Evolutionary conservation across 169 alveolate genomes (phyloP).

Genomic region (Neospora caninum): DNA sequence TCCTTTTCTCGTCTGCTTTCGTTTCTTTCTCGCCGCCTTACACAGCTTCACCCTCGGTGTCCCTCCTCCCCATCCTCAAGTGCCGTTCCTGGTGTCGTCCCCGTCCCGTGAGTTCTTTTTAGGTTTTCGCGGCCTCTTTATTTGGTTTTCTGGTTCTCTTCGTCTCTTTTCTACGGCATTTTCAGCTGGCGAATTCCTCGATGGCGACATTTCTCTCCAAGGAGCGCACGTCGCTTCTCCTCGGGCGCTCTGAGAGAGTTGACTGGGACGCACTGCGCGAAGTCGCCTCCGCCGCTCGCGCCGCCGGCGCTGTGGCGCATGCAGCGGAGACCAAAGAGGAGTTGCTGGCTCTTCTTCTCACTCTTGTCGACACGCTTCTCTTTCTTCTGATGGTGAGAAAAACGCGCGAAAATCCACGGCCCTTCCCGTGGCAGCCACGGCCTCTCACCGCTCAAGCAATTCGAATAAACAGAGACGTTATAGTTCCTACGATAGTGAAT

Average conservation of each 20-base stretch:
- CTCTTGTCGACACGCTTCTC: slow-evolving; percentile 16
- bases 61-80: no score
- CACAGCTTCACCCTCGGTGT: not conserved
- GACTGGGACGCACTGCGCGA: not conserved
- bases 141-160: no score
- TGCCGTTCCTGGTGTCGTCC: no score
- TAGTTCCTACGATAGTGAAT: no score
- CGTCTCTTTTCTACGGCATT: not conserved
- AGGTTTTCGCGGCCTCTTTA: no score
- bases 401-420: no score
- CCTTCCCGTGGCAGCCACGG: no score
- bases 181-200: slow-evolving; percentile 46
- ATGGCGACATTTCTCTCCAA: slow-evolving; percentile 41
- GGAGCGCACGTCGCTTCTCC: slow-evolving; percentile 35
- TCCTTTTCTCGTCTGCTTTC: not conserved
- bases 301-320: not conserved
- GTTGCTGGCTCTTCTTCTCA: not conserved
- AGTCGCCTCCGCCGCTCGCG: not conserved
- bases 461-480: no score
- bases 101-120: not conserved
- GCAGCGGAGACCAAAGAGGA: not conserved
- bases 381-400: not conserved
- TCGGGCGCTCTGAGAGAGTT: slow-evolving; percentile 20
- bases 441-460: no score
- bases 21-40: not conserved